These are phyloP conservation scores for Pisolithus sp. DNA, from an alignment of 768 basidiomycete species.

Conservation along the genomic window DNA sequence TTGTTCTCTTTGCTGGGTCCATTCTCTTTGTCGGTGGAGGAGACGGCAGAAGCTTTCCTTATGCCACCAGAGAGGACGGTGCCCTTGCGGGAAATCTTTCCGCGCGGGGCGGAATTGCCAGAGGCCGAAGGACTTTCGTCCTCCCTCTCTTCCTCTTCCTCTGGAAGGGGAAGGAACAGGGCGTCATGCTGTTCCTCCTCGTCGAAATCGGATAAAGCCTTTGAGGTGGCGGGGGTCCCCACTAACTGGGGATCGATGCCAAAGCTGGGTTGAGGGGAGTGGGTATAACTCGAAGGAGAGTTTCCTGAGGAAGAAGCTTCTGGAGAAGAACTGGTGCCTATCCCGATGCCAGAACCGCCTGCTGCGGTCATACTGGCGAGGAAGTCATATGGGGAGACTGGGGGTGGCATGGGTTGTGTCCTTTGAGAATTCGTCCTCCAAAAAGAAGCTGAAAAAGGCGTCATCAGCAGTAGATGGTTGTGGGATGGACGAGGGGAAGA, in stretches of 20 bases:
- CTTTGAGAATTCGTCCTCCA: slow-evolving; percentile 38
- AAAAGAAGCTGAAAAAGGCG: slow-evolving; percentile 39
- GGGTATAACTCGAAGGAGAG: slow-evolving; percentile 9
- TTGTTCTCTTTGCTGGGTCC: slow-evolving; percentile 11
- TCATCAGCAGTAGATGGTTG: slow-evolving; percentile 20
- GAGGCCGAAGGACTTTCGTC: slow-evolving; percentile 21
- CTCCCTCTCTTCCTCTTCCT: slow-evolving; percentile 30
- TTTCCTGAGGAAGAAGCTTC: slow-evolving; percentile 12
- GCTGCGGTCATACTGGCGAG: slow-evolving; percentile 25
- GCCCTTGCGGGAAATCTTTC: slow-evolving; percentile 52
- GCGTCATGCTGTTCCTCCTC: slow-evolving; percentile 20
- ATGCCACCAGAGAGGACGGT: slow-evolving; percentile 72
- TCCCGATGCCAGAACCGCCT: slow-evolving; percentile 22
- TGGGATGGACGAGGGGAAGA: slow-evolving; percentile 32
- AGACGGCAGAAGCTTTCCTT: slow-evolving; percentile 45
- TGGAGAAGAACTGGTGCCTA: slow-evolving; percentile 19
- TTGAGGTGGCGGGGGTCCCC: slow-evolving; percentile 50
- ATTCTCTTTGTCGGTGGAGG: slow-evolving; percentile 29
- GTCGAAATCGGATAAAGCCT: slow-evolving; percentile 36
- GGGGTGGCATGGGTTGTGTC: slow-evolving; percentile 22
- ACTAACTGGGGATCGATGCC: slow-evolving; percentile 76
- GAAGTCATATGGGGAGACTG: slow-evolving; percentile 34
- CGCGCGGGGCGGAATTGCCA: slow-evolving; percentile 44
- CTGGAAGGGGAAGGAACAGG: neutral
- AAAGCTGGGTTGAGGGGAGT: slow-evolving; percentile 29